These are phyloP conservation scores for Agrocybe pediades DNA, from an alignment of 768 basidiomycete species.

Conservation along the genomic window DNA sequence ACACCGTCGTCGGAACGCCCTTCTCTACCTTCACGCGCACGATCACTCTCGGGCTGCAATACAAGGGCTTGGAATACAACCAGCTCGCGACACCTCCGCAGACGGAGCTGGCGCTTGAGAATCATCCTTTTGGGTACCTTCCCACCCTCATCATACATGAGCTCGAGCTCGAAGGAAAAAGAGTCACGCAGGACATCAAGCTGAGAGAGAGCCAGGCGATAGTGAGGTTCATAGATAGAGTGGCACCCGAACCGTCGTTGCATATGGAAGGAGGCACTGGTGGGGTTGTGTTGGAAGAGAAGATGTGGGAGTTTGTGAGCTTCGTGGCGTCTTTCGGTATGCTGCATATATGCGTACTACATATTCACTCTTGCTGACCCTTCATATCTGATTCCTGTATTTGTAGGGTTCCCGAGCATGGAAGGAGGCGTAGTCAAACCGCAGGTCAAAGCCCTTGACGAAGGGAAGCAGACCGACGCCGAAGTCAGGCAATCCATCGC, in stretches of 20 bases:
- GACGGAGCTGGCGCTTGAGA: conserved; percentile 17
- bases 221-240: conserved; percentile 30
- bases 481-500: conserved; percentile 22
- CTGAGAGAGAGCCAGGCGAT: conserved; percentile 35
- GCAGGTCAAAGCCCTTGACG: conserved; percentile 27
- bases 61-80: conserved; percentile 28
- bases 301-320: conserved; percentile 36
- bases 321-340: conserved; percentile 30
- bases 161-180: conserved; percentile 19
- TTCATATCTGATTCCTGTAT: background rate
- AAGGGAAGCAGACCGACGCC: conserved; percentile 21
- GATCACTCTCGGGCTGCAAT: conserved; percentile 29
- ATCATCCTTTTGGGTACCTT: conserved; percentile 33
- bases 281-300: conserved; percentile 25
- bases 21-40: conserved; percentile 37
- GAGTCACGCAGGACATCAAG: conserved; percentile 18
- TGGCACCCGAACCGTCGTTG: conserved; percentile 28
- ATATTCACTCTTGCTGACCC: background rate
- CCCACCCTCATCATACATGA: conserved; percentile 32
- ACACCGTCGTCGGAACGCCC: conserved; percentile 32
- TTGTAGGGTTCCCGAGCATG: conserved; percentile 29
- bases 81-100: conserved; percentile 25
- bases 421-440: conserved; percentile 33
- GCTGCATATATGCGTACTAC: background rate
- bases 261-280: conserved; percentile 16